phyloP scores from a whole-genome alignment of 768 basidiomycete species.

The Suillus tomentosus region DNA sequence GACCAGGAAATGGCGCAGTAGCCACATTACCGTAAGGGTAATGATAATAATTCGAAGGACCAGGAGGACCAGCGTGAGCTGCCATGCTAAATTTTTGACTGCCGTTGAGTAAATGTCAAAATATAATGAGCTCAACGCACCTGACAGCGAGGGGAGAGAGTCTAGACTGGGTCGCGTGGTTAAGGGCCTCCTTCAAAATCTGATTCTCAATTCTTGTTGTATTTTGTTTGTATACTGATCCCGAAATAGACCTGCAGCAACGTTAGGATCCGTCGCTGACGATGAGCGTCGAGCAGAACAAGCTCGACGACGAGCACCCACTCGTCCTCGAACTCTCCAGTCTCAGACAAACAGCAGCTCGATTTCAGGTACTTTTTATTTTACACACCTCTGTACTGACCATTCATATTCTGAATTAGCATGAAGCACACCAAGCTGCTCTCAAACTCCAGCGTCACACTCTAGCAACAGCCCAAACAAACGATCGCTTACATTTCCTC shows the following conservation, averaged over 20 bases:
- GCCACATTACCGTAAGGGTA: background rate
- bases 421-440: conserved; percentile 68
- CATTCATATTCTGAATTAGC: conserved; percentile 38
- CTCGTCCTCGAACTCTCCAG: conserved; percentile 47
- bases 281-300: conserved; percentile 7
- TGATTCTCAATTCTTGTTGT: conserved; percentile 9
- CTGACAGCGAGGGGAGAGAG: background rate
- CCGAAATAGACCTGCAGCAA: conserved; percentile 18
- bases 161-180: conserved; percentile 3
- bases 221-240: conserved; percentile 24
- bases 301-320: conserved; percentile 42
- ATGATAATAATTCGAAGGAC: conserved; percentile 29
- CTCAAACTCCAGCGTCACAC: conserved; percentile 67
- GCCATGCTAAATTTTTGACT: background rate
- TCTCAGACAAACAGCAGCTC: conserved; percentile 46
- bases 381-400: background rate
- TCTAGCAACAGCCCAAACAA: conserved; percentile 38
- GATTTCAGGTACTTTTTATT: conserved; percentile 48
- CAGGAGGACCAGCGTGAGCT: conserved; percentile 17
- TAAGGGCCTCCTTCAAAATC: conserved; percentile 6
- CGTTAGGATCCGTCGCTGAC: background rate
- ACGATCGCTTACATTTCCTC: conserved; percentile 49
- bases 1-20: conserved; percentile 21
- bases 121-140: conserved; percentile 6
- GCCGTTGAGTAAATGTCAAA: background rate